Base-by-base conservation (phyloP, 257 asterid genomes). In the Capsicum pubescens region DNA sequence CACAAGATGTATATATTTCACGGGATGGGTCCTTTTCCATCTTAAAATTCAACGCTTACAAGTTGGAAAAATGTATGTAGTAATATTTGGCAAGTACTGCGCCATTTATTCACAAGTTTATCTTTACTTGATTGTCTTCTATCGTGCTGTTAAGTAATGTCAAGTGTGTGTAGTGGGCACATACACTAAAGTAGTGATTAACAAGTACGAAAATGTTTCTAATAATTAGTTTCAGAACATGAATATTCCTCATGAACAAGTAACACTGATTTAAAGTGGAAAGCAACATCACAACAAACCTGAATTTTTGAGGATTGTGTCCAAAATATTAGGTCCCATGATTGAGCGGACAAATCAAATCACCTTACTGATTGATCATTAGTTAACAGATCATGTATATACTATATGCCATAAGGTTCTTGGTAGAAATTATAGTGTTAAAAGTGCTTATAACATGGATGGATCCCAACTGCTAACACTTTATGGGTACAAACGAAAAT, bases 371-470 rank as follows among this genome's bases (percentile, higher is more conserved):
- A 15, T 19, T 13, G 50, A 64, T 64, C 39, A 58, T 57, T 17
- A 56, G 10, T 14, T 56, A 16, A 17, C 19, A 9, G 50, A 7
- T 67, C 57, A 44, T 12, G 44, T 26, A 11, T 63, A 64, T 55
- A 50, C 9, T 50, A 14, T 13, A 55, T 14, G n/a, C 12, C 15
- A 54, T 21, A 10, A 63, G 8, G 39, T 63, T 61, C 69, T 63
- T 63, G 70, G 0, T 63, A 63, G 42, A 63, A 63, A 8, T 39
- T 39, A 39, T 60, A 63, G 42, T 10, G 69, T 63, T 63, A 9
- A 66, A 26, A 26, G 32, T 69, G 77, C 26, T 69, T 26, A 54
- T 15, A 70, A 70, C 78, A 42, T 69, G 78, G 78, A 42, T 69
- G 32, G 55, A 59, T 59, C 12, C 66, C 12, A 9, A 17, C 5